Evolutionary conservation across 495 filamentous ascomycete species (phyloP).

Genomic region (Penicillium waksmanii): DNA sequence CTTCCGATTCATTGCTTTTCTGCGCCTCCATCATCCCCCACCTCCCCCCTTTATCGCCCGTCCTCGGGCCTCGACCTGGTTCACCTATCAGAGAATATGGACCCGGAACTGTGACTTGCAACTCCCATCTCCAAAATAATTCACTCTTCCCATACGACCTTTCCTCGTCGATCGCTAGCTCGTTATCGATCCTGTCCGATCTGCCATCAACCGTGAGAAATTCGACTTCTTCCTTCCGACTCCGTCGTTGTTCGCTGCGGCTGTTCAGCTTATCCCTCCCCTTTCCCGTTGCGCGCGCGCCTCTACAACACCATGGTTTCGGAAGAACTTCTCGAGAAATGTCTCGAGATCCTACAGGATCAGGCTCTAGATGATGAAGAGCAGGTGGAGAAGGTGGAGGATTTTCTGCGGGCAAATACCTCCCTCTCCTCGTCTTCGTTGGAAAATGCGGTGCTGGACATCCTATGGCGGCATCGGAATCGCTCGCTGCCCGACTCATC

Average conservation of each 20-base stretch:
- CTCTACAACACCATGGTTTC: constrained; percentile 68
- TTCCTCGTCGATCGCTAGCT: neutral
- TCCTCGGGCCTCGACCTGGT: constrained; percentile 12
- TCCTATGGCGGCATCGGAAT: constrained; percentile 88
- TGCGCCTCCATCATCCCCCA: constrained; percentile 10
- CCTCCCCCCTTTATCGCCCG: constrained; percentile 13
- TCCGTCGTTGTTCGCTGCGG: neutral
- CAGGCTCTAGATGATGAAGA: constrained; percentile 87
- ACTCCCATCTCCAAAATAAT: neutral
- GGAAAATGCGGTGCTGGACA: constrained; percentile 89
- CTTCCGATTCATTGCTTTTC: constrained; percentile 21
- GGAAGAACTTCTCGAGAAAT: constrained; percentile 89
- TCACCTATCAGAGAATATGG: constrained; percentile 19
- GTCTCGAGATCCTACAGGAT: constrained; percentile 86
- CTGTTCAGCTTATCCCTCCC: constrained; percentile 11
- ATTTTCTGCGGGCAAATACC: constrained; percentile 79
- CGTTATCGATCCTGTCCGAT: neutral
- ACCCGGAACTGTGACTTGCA: constrained; percentile 18
- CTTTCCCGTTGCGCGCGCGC: constrained; percentile 22
- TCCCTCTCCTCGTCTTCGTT: constrained; percentile 74
- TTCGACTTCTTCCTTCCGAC: neutral
- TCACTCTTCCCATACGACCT: too few species aligned
- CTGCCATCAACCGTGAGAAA: neutral
- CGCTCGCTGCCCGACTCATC: constrained; percentile 71
- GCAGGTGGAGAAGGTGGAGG: constrained; percentile 89